Base-by-base conservation (phyloP, 139 green algal species). In the Pseudopediastrum boryanum region DNA sequence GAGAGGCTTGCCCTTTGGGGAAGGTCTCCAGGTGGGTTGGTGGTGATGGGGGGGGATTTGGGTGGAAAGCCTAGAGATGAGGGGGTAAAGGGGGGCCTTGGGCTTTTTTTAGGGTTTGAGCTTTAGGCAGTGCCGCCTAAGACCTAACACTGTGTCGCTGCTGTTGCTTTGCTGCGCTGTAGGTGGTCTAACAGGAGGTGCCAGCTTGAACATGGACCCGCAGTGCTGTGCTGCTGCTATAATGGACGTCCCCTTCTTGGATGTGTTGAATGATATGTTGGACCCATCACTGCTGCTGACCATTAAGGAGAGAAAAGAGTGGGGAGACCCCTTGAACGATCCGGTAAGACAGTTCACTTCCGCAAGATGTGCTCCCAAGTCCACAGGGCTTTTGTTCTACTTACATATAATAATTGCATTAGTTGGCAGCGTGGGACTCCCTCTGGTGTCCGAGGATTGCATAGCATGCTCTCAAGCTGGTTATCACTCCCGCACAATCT, bases 111-210 rank as follows among this genome's bases (percentile, higher is more conserved):
- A n/a, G n/a, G n/a, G n/a, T n/a, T n/a, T n/a, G n/a, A n/a, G n/a
- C n/a, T n/a, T n/a, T n/a, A n/a, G n/a, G n/a, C n/a, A n/a, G n/a
- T n/a, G n/a, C n/a, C n/a, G n/a, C n/a, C n/a, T n/a, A n/a, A n/a
- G n/a, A n/a, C n/a, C n/a, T n/a, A n/a, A n/a, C n/a, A n/a, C n/a
- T n/a, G n/a, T n/a, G n/a, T n/a, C n/a, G n/a, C n/a, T n/a, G n/a
- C n/a, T n/a, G n/a, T n/a, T n/a, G n/a, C n/a, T n/a, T 56, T 54
- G 66, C 4, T 82, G 91, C 4, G 90, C 81, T 25, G 93, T 89
- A 4, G 93, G 89, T 2, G 93, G 93, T 0, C 84, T 97, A 41
- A 88, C 91, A 6, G 88, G 97, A 67, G 93, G 90, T 3, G 90
- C 91, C 2, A 75, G 84, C 1, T 48, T 95, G 51, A 97, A 97